Percentiles rank a stretch among this genome's conserved stretches.
These are phyloP conservation scores for Poteriospumella lacustris DNA, from an alignment of 108 stramenopile genomes.

Conservation along the genomic window DNA sequence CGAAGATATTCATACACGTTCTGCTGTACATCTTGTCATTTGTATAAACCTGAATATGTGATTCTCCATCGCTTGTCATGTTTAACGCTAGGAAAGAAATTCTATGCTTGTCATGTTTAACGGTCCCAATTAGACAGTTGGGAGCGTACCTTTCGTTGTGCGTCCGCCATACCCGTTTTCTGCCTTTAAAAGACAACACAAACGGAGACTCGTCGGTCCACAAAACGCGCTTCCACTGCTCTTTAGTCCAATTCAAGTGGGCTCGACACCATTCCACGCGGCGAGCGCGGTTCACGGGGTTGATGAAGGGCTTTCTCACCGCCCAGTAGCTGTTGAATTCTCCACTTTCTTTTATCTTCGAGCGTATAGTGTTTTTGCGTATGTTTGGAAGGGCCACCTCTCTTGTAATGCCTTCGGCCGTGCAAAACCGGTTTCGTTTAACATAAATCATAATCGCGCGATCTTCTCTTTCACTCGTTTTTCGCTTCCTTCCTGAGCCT, in stretches of 20 bases:
- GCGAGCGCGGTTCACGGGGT: neutral
- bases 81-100: neutral
- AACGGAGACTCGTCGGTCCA: slow-evolving; percentile 25
- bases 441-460: too few species aligned
- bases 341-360: too few species aligned
- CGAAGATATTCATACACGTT: too few species aligned
- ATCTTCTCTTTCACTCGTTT: too few species aligned
- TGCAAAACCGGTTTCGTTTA: too few species aligned
- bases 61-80: too few species aligned
- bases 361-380: too few species aligned
- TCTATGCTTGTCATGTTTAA: slow-evolving; percentile 7
- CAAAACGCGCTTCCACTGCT: neutral
- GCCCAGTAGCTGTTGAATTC: slow-evolving; percentile 3
- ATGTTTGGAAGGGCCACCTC: too few species aligned
- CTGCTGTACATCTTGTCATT: too few species aligned
- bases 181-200: neutral
- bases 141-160: neutral
- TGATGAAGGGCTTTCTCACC: slow-evolving; percentile 13
- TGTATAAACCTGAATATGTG: too few species aligned
- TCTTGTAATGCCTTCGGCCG: too few species aligned
- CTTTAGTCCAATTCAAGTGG: slow-evolving; percentile 9
- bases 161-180: neutral
- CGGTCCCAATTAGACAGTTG: neutral
- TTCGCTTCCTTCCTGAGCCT: too few species aligned
- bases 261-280: neutral